Evolutionary conservation across 2,329 filamentous ascomycete species (phyloP), one percentile per base, ranked within the genome.

Genomic region (Colletotrichum higginsianum): DNA sequence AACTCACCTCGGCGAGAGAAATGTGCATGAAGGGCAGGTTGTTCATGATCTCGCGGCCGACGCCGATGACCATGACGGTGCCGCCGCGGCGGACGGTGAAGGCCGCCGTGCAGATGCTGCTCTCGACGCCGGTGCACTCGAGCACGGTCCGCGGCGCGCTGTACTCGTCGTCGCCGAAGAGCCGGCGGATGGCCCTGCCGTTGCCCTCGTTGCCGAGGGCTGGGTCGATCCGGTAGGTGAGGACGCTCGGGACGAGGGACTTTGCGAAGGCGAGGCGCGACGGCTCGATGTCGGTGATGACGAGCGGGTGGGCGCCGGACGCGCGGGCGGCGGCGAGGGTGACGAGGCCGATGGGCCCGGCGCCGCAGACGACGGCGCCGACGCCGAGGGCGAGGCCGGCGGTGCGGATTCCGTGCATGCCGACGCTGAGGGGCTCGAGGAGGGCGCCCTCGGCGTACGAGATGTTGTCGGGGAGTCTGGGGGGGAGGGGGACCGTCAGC

Each of bases 1-100:
- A 44, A 74, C 82, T 73, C 71, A 88, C 86, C 83, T 91, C 90
- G 4, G 88, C 87, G 47, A 91, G 78, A 4, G 88, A 90, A 23
- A 92, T 76, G 77, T 92, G 89, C 90, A 92, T 92, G 73, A 92
- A 92, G 0, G 90, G 90, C 35, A 91, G 74, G 72, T 92, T 91
- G 73, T 92, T 89, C 87, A 92, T 90, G 9, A 88, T 83, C 35
- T 86, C 81, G 73, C 83, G 86, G 2, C 90, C 90, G 0, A 92
- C 90, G 0, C 91, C 91, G 72, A 93, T 89, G 1, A 91, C 89
- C 81, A 91, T 88, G 23, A 92, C 82, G 0, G 84, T 84, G 0
- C 91, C 91, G 6, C 90, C 90, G 65, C 89, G 82, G 21, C 89
- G 82, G 6, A 85, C 89, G 11, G 85, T 84, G 72, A 86, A 92